Evolutionary conservation across 2,329 filamentous ascomycete genomes (phyloP).

Genomic region (Drechslera avenae): DNA sequence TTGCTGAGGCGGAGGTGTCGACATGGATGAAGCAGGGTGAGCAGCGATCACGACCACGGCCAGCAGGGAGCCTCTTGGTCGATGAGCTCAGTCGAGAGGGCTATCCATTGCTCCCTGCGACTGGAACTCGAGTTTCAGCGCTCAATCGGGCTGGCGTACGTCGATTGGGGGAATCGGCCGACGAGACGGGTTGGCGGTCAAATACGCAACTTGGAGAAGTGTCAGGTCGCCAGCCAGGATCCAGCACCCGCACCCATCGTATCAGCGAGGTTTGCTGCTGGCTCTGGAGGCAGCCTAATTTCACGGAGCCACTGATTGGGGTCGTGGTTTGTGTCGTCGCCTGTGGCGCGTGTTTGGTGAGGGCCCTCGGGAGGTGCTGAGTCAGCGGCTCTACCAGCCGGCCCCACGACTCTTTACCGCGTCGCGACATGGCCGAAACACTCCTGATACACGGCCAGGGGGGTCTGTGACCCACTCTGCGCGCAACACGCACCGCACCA

Average conservation of each 20-base stretch:
- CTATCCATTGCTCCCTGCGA: slow-evolving; percentile 29
- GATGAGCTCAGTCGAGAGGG: slow-evolving; percentile 15
- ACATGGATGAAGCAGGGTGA: slow-evolving; percentile 25
- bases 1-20: slow-evolving; percentile 33
- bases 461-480: slow-evolving; percentile 23
- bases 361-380: slow-evolving; percentile 10
- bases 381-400: slow-evolving; percentile 14
- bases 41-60: slow-evolving; percentile 13
- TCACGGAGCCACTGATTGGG: slow-evolving; percentile 16
- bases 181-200: slow-evolving; percentile 17
- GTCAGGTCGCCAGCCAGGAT: slow-evolving; percentile 16
- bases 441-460: slow-evolving; percentile 32
- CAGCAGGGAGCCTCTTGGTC: slow-evolving; percentile 31
- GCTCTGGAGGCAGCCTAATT: slow-evolving; percentile 1
- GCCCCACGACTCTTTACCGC: slow-evolving; percentile 20
- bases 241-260: slow-evolving; percentile 9
- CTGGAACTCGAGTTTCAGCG: slow-evolving; percentile 34
- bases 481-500: slow-evolving; percentile 33
- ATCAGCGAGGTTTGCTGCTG: slow-evolving; percentile 7
- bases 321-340: slow-evolving; percentile 4
- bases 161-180: slow-evolving; percentile 26
- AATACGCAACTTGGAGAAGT: slow-evolving; percentile 20
- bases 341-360: slow-evolving; percentile 14
- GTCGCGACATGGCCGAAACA: slow-evolving; percentile 34
- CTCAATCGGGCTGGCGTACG: slow-evolving; percentile 30